phyloP scores from a whole-genome alignment of 805 yeast species.

The Diddensiella caesifluorescens region DNA sequence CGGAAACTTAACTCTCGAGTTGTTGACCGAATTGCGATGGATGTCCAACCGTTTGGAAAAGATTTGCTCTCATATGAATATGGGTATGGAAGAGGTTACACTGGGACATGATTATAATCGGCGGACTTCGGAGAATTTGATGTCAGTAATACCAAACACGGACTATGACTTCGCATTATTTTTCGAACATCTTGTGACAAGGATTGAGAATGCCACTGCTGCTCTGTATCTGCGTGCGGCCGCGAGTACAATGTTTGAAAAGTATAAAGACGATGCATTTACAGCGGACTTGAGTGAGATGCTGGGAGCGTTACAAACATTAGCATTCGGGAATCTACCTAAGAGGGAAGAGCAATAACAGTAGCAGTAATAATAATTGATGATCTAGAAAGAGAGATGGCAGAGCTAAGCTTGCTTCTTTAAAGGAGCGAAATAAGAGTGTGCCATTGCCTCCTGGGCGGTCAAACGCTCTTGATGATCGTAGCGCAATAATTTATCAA shows the following conservation, averaged over 20 bases:
- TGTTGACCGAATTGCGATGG: conserved; percentile 15
- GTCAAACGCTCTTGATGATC: conserved; percentile 88
- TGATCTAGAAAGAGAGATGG: conserved; percentile 6
- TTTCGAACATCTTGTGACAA: conserved; percentile 29
- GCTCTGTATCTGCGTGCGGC: conserved; percentile 25
- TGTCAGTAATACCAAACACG: conserved; percentile 21
- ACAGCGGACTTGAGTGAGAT: conserved; percentile 7
- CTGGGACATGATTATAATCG: conserved; percentile 11
- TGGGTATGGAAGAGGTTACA: conserved; percentile 12
- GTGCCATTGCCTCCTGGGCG: conserved; percentile 82
- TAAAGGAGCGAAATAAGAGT: conserved; percentile 38
- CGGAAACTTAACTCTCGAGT: conserved; percentile 18
- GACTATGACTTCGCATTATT: conserved; percentile 24
- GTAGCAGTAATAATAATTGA: conserved; percentile 1
- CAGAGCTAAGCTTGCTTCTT: conserved; percentile 14
- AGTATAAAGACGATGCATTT: conserved; percentile 5
- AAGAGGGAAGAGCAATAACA: neutral
- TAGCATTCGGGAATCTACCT: neutral
- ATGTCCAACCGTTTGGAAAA: conserved; percentile 24
- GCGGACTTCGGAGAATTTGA: conserved; percentile 14
- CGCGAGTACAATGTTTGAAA: conserved; percentile 5
- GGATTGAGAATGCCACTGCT: conserved; percentile 30
- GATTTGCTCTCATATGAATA: conserved; percentile 21
- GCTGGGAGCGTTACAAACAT: conserved; percentile 1
- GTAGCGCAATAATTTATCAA: conserved; percentile 72